Evolutionary conservation across 2,329 filamentous ascomycete genomes (phyloP), one percentile per base, ranked within the genome.

Genomic region (Talaromyces piceae): DNA sequence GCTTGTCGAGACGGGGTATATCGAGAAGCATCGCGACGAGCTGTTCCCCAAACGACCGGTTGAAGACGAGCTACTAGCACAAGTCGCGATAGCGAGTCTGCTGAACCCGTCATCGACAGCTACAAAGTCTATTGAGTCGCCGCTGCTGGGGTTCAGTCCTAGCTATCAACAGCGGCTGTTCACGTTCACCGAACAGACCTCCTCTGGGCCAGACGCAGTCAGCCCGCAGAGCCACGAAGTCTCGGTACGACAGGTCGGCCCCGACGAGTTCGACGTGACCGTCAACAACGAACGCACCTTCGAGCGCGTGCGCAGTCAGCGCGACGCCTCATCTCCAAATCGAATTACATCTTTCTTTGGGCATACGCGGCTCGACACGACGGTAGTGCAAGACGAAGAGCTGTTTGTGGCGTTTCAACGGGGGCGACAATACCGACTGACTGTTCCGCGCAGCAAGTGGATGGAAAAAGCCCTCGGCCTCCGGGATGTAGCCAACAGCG

Each of bases 1-100:
- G 7, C 83, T 93, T 18, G 90, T 98, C 12, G 91, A 98, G 69
- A 98, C 93, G 0, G 91, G 91, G 1, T 98, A 95, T 66, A 97
- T 98, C 58, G 84, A 91, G 50, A 95, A 95, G 68, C 86, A 94
- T 72, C 79, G 81, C 53, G 78, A 83, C 9, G 86, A 90, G 57
- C 78, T 98, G 1, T 97, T 97, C 65, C 74, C 76, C 20, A 77
- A 80, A 1, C 70, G 80, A 11, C 65, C 67, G 0, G 78, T 86
- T 28, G 74, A 80, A 18, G 77, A 84, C 41, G 90, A 95, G 69
- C 81, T 90, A 2, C 88, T 90, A 58, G 84, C 86, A 0, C 93
- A 98, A 73, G 91, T 90, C 7, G 91, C 91, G 0, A 75, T 98
- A 8, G 88, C 85, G 7, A 54, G 56, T 12, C 54, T 57, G 3